Percentiles rank a stretch among this genome's conserved stretches.
Conservation (phyloP, 192 early-diverging fungal species). For the Mortierella alpina region DNA sequence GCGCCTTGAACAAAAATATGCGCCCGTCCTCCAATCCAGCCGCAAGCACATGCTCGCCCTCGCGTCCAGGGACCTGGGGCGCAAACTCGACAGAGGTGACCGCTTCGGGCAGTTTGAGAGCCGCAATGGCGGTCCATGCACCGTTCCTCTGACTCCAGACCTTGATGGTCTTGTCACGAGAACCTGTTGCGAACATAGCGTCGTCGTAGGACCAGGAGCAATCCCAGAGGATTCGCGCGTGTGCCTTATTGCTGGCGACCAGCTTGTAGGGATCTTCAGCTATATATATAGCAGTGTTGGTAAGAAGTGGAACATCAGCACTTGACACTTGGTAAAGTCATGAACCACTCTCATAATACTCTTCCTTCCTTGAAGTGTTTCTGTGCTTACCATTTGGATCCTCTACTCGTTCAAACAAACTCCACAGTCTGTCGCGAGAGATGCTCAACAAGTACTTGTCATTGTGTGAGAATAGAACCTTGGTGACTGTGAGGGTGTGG, state of each 20-base stretch:
- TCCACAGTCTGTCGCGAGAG: constrained; percentile 91
- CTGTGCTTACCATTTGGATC: constrained; percentile 37
- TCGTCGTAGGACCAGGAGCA: constrained; percentile 85
- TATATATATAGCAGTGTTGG: neutral
- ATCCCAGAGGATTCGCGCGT: constrained; percentile 95
- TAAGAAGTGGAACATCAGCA: neutral
- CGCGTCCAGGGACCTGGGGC: constrained; percentile 52
- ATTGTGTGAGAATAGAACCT: constrained; percentile 81
- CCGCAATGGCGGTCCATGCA: constrained; percentile 61
- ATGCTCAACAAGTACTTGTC: constrained; percentile 80
- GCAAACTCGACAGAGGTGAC: constrained; percentile 90
- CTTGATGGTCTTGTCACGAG: constrained; percentile 92
- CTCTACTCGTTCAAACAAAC: constrained; percentile 74
- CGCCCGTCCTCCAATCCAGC: constrained; percentile 87
- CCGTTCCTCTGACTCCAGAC: constrained; percentile 68
- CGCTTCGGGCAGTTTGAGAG: constrained; percentile 80
- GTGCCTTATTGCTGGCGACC: constrained; percentile 75
- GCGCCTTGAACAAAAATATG: constrained; percentile 66
- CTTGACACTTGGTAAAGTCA: too few species aligned
- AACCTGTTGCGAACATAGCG: constrained; percentile 86
- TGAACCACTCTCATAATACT: too few species aligned
- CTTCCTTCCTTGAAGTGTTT: too few species aligned
- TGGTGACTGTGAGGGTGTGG: constrained; percentile 89
- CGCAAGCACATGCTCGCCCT: constrained; percentile 74
- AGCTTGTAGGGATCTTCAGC: constrained; percentile 66